Conservation (phyloP, 2,329 filamentous ascomycete genomes). For the Xylariomycetidae sp. region DNA sequence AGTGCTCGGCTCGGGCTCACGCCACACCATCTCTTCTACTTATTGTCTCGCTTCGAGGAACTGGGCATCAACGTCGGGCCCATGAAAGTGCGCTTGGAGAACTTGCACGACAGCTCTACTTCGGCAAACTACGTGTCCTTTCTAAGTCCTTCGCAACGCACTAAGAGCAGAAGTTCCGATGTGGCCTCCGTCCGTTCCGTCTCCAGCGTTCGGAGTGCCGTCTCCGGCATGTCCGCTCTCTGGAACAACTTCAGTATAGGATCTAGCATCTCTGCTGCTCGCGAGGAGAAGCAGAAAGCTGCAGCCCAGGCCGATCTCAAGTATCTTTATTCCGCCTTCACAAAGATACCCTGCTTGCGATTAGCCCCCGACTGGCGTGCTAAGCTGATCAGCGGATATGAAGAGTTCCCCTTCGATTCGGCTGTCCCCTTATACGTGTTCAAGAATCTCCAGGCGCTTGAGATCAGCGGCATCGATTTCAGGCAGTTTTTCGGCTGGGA, state of each 20-base stretch:
- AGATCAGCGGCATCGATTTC: slow-evolving; percentile 94
- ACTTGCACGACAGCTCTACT: slow-evolving; percentile 80
- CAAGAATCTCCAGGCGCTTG: slow-evolving; percentile 91
- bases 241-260: slow-evolving; percentile 86
- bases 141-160: slow-evolving; percentile 73
- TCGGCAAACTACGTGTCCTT: slow-evolving; percentile 96
- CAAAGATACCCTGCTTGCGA: slow-evolving; percentile 89
- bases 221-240: slow-evolving; percentile 91
- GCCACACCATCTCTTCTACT: slow-evolving; percentile 93
- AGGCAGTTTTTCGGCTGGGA: slow-evolving; percentile 98
- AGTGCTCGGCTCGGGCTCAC: slow-evolving; percentile 88
- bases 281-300: slow-evolving; percentile 84
- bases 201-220: slow-evolving; percentile 92
- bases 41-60: slow-evolving; percentile 92
- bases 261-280: slow-evolving; percentile 70
- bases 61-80: slow-evolving; percentile 84
- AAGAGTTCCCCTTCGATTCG: slow-evolving; percentile 97
- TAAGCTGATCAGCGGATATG: slow-evolving; percentile 82
- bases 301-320: slow-evolving; percentile 82
- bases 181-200: slow-evolving; percentile 90
- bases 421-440: slow-evolving; percentile 95
- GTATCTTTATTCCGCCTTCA: slow-evolving; percentile 96
- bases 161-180: slow-evolving; percentile 73
- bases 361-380: slow-evolving; percentile 91
- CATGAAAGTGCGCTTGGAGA: slow-evolving; percentile 94